Base-by-base conservation (phyloP, 148 eudicot species). In the Rheum nobile region DNA sequence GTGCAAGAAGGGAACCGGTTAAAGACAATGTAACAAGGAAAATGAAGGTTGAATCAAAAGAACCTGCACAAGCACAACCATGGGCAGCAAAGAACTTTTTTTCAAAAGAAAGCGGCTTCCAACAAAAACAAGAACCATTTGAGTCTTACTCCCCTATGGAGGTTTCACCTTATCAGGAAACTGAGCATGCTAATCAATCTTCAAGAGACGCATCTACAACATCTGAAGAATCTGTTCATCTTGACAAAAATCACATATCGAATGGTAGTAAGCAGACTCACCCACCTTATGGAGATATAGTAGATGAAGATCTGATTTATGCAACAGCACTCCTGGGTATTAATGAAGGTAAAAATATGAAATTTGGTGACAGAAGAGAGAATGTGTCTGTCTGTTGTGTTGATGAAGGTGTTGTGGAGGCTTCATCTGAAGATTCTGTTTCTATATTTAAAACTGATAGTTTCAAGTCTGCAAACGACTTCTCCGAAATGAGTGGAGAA, bases 61-160 rank as follows among this genome's bases (percentile, higher is more conserved):
- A 80, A 75, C 82, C 89, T 37, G 32, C 72, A 38, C 75, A 82
- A 37, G 75, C 79, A 69, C 79, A 77, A 34, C 31, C 67, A 55
- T 77, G 78, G 75, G 63, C 73, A 69, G 77, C 59, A 75, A 84
- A 80, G 14, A 84, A 81, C 34, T 85, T 72, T 79, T 67, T 76
- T 48, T 29, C 83, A 47, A 76, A 72, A 77, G 85, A 79, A 76
- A 80, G 74, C 54, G 83, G 70, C 82, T 75, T 74, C 12, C 80
- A 74, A 57, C 78, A 79, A 54, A 63, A 71, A 72, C 3, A 46
- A 1, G 89, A 91, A 32, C 79, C 87, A 55, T 88, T 80, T 39
- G 90, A 86, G 63, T 76, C 88, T 34, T 92, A 83, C 77, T 95
- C 97, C 9, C 97, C 97, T 1, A 95, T 95, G 99, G 99, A 95